Conservation (phyloP, 768 basidiomycete species). For the Flagelloscypha sp. region DNA sequence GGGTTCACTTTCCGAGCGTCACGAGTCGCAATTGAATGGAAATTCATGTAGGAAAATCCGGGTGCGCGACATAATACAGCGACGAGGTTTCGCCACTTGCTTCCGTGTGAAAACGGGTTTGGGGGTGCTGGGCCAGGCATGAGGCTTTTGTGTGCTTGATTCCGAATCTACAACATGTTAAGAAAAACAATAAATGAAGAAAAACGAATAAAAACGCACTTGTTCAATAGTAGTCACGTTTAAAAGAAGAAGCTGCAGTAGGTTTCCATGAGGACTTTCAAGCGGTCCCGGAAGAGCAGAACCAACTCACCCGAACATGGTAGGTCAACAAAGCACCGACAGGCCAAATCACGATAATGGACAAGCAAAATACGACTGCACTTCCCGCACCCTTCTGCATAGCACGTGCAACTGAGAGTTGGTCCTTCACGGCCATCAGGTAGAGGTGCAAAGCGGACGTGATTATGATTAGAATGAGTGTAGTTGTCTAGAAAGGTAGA, state of each 20-base stretch:
- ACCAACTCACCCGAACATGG: conserved; percentile 68
- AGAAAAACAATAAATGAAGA: conserved; percentile 10
- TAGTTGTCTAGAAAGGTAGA: conserved; percentile 44
- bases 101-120: conserved; percentile 84
- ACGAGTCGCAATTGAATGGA: conserved; percentile 48
- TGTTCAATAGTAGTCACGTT: conserved; percentile 97
- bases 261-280: conserved; percentile 4
- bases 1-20: conserved; percentile 75
- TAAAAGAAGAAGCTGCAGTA: conserved; percentile 58
- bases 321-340: conserved; percentile 72
- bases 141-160: conserved; percentile 70
- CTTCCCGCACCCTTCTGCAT: conserved; percentile 56
- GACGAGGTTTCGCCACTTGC: conserved; percentile 63
- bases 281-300: not conserved
- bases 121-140: conserved; percentile 57
- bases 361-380: conserved; percentile 69
- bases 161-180: conserved; percentile 56
- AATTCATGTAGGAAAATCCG: conserved; percentile 75
- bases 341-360: conserved; percentile 73
- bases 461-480: conserved; percentile 66
- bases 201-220: conserved; percentile 35
- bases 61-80: conserved; percentile 75
- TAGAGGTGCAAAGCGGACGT: conserved; percentile 81
- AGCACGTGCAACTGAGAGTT: conserved; percentile 41
- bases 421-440: conserved; percentile 47